phyloP scores from a whole-genome alignment of 495 filamentous ascomycete genomes.

The Podospora pseudopauciseta region DNA sequence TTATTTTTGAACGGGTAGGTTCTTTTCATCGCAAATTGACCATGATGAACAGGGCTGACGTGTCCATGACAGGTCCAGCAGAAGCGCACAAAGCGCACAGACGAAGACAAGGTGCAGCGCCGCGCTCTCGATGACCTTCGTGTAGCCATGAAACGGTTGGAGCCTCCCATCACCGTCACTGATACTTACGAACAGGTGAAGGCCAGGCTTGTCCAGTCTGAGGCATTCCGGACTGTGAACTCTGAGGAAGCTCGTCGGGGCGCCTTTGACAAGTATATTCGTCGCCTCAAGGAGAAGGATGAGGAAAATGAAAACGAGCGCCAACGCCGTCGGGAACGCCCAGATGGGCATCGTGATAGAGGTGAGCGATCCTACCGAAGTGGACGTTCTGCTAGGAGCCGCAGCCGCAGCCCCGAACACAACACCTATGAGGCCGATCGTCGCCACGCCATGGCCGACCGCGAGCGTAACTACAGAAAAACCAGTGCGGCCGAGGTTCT shows the following conservation, averaged over 20 bases:
- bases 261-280: constrained; percentile 91
- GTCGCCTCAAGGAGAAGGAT: constrained; percentile 84
- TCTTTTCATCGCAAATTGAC: not conserved
- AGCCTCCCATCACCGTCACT: constrained; percentile 70
- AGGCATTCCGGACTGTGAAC: constrained; percentile 77
- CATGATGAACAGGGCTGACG: not conserved
- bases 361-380: constrained; percentile 61
- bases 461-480: constrained; percentile 83
- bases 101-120: constrained; percentile 87
- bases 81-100: constrained; percentile 60
- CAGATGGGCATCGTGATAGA: constrained; percentile 52
- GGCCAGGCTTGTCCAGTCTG: constrained; percentile 68
- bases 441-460: constrained; percentile 78
- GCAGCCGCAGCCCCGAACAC: constrained; percentile 68
- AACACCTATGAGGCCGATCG: constrained; percentile 88
- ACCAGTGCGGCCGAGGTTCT: constrained; percentile 61
- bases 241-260: constrained; percentile 75
- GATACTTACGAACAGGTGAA: constrained; percentile 87
- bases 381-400: constrained; percentile 43
- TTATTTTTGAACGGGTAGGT: constrained; percentile 72
- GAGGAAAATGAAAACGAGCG: constrained; percentile 78
- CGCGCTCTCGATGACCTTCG: constrained; percentile 80
- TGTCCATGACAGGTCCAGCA: constrained; percentile 53
- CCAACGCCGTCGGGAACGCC: constrained; percentile 59
- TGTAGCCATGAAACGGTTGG: constrained; percentile 82